Base-by-base conservation (phyloP, 2,329 filamentous ascomycete genomes). In the Didymella segeticola region DNA sequence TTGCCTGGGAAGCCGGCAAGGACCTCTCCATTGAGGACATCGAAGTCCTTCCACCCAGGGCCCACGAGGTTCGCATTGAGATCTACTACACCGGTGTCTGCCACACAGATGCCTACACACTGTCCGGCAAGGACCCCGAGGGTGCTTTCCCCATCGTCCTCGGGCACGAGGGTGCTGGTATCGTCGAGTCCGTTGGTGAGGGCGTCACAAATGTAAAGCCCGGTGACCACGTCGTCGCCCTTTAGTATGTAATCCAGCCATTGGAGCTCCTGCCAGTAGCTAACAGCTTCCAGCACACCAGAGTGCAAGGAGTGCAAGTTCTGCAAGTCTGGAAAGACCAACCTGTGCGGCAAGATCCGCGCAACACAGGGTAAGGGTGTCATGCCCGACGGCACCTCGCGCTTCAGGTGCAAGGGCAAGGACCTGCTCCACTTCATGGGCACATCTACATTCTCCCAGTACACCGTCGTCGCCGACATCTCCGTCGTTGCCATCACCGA, bases 231-330 rank as follows among this genome's bases (percentile, higher is more conserved):
- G 93, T 97, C 58, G 72, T 77, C 55, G 75, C 75, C 6, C 72
- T 77, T 17, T 77, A 77, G 74, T 76, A 72, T 30, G 70, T 65
- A 20, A n/a, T n/a, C 10, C 33, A n/a, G 23, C 19, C n/a, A 31
- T 17, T 20, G 12, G 15, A 25, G 1, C 20, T 14, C n/a, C 5
- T 8, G 26, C 31, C 23, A 29, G 8, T n/a, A n/a, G 10, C 68
- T 72, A 51, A 71, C 62, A 57, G 30, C 6, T 22, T 29, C 29
- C 71, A 96, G 92, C 83, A 98, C 93, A 39, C 95, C 95, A 63
- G 93, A 98, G 82, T 98, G 95, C 82, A 83, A 86, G 66, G 93
- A 98, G 78, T 99, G 95, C 87, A 98, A 98, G 83, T 98, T 98
- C 85, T 99, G 95, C 89, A 95, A 91, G 79, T 98, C 93, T 34